Conservation (phyloP, 768 basidiomycete species). For the Naganishia vaughanmartiniae region DNA sequence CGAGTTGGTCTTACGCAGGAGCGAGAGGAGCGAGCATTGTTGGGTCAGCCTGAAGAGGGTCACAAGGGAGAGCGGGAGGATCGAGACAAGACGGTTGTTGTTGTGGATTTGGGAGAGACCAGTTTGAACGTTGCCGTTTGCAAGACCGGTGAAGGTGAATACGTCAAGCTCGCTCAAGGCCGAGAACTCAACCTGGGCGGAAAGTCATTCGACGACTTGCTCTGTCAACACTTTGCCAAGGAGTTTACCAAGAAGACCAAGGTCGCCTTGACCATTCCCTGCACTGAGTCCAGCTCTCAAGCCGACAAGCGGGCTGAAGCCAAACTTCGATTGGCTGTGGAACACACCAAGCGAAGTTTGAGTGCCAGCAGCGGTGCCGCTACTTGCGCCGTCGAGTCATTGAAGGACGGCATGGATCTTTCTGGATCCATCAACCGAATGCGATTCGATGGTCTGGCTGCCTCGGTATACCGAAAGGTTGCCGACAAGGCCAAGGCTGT, state of each 20-base stretch:
- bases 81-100: slow-evolving; percentile 52
- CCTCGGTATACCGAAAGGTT: slow-evolving; percentile 51
- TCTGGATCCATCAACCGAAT: slow-evolving; percentile 63
- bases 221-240: slow-evolving; percentile 86
- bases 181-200: slow-evolving; percentile 52
- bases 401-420: slow-evolving; percentile 90
- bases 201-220: slow-evolving; percentile 54
- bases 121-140: slow-evolving; percentile 50
- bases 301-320: slow-evolving; percentile 81
- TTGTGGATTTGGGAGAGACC: slow-evolving; percentile 54
- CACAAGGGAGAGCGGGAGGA: slow-evolving; percentile 49
- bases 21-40: slow-evolving; percentile 46
- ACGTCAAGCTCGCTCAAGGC: slow-evolving; percentile 51
- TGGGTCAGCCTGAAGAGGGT: slow-evolving; percentile 50
- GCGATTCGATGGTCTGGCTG: slow-evolving; percentile 55
- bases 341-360: slow-evolving; percentile 90
- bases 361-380: slow-evolving; percentile 82
- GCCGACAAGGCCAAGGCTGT: slow-evolving; percentile 50
- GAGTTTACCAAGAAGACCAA: slow-evolving; percentile 98
- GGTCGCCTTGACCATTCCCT: slow-evolving; percentile 63
- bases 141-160: slow-evolving; percentile 50
- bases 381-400: slow-evolving; percentile 76
- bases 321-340: slow-evolving; percentile 87
- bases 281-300: slow-evolving; percentile 58
- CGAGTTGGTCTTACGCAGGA: slow-evolving; percentile 49